Conservation (phyloP, 306 rosid species). For the Acmispon strigosus region DNA sequence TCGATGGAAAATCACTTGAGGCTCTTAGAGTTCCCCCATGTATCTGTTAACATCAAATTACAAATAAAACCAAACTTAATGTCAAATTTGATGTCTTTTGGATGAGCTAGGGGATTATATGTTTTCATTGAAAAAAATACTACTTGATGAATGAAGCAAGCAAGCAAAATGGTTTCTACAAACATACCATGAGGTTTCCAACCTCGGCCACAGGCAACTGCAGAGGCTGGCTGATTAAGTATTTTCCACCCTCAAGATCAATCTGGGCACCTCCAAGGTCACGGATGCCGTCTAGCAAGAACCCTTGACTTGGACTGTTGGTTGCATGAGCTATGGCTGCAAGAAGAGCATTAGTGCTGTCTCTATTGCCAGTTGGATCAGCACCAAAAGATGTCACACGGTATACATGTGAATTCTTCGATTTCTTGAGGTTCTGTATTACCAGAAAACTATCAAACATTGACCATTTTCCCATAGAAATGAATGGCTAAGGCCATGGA, state of each 20-base stretch:
- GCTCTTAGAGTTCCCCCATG: conserved; percentile 84
- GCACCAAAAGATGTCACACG: conserved; percentile 69
- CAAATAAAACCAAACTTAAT: not conserved
- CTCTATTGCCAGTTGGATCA: conserved; percentile 72
- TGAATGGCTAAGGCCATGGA: not conserved
- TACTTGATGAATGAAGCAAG: not conserved
- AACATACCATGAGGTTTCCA: conserved; percentile 72
- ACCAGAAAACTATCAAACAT: not conserved
- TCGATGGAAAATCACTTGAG: conserved; percentile 52
- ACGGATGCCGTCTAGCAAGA: conserved; percentile 44
- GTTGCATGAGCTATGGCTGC: conserved; percentile 59
- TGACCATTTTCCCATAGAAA: not conserved
- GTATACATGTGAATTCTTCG: conserved; percentile 28
- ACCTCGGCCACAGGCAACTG: conserved; percentile 48
- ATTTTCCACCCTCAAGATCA: conserved; percentile 71
- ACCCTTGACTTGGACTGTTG: conserved; percentile 37
- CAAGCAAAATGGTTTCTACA: not conserved
- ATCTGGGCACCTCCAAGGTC: conserved; percentile 78
- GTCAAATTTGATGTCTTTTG: conserved; percentile 1
- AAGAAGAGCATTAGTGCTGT: conserved; percentile 65
- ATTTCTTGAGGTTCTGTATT: conserved; percentile 32
- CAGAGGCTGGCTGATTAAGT: conserved; percentile 53
- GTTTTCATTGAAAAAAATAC: too few species aligned
- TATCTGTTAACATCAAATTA: conserved; percentile 42
- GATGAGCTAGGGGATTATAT: too few species aligned